phyloP scores from a whole-genome alignment of 225 moss, liverwort and hornwort species.

The Takakia lepidozioides region DNA sequence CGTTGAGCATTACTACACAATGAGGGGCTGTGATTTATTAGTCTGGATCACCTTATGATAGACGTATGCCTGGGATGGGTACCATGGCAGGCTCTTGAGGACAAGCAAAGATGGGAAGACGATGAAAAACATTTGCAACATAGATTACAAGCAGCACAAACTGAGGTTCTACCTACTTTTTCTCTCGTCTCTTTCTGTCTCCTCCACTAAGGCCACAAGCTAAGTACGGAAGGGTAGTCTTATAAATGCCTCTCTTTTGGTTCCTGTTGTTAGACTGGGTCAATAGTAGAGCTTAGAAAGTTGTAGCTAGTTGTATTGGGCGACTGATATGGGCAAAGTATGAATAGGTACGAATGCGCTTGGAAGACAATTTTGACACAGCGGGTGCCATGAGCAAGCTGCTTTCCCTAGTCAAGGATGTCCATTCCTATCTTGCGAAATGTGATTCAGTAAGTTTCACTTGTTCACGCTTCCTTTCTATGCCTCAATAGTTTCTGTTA shows the following conservation, averaged over 20 bases:
- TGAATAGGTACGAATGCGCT: slow-evolving; percentile 48
- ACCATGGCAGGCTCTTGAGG: slow-evolving; percentile 54
- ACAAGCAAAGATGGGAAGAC: slow-evolving; percentile 31
- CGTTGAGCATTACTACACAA: too few relatives aligned
- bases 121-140: slow-evolving; percentile 52
- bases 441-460: slow-evolving; percentile 48
- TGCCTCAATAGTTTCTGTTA: too few relatives aligned
- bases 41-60: too few relatives aligned
- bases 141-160: slow-evolving; percentile 28
- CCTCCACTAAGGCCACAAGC: too few relatives aligned
- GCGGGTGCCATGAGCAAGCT: slow-evolving; percentile 66
- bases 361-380: slow-evolving; percentile 96
- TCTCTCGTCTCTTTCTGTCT: not conserved
- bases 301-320: too few relatives aligned
- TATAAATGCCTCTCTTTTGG: too few relatives aligned
- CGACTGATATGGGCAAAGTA: not conserved
- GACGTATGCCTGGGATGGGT: too few relatives aligned
- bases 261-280: too few relatives aligned
- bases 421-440: slow-evolving; percentile 64
- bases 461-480: slow-evolving; percentile 1
- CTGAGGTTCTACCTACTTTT: slow-evolving; percentile 38
- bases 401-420: slow-evolving; percentile 61
- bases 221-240: too few relatives aligned
- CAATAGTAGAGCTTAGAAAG: too few relatives aligned
- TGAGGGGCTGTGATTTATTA: too few relatives aligned